These are phyloP conservation scores for Sphagnum magellanicum DNA, from an alignment of 228 moss, liverwort and hornwort genomes.

Conservation along the genomic window DNA sequence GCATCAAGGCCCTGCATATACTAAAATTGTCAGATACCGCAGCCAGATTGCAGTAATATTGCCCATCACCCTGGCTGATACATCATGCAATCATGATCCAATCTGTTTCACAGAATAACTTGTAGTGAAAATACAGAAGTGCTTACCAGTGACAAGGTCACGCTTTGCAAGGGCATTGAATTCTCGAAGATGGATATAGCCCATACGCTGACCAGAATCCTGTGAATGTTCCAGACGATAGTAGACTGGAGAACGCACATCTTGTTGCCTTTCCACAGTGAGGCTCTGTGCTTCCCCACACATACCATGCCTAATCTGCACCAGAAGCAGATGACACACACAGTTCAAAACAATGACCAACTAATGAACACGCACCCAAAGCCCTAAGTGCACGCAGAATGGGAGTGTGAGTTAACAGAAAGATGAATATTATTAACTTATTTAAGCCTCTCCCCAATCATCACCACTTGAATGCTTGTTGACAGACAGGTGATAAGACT, in stretches of 20 bases:
- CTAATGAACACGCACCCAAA: background rate
- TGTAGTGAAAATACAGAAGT: too few species aligned
- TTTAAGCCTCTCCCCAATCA: background rate
- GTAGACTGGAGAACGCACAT: constrained; percentile 86
- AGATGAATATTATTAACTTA: background rate
- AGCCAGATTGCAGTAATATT: too few species aligned
- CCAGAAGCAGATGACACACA: background rate
- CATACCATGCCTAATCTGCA: constrained; percentile 75
- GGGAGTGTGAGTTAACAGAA: background rate
- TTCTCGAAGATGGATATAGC: constrained; percentile 86
- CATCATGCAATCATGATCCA: too few species aligned
- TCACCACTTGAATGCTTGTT: too few species aligned
- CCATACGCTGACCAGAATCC: constrained; percentile 40
- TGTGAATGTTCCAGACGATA: constrained; percentile 70
- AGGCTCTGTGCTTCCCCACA: constrained; percentile 57
- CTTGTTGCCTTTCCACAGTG: constrained; percentile 78
- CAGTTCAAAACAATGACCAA: background rate
- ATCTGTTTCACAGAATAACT: too few species aligned
- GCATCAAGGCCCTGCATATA: too few species aligned
- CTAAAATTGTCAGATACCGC: too few species aligned
- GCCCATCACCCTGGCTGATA: too few species aligned
- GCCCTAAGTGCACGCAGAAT: background rate
- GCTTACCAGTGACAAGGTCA: constrained; percentile 76
- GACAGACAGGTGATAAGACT: too few species aligned
- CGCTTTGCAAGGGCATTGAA: constrained; percentile 96